Base-by-base conservation (phyloP, 139 green algal species). In the Pleodorina starrii region DNA sequence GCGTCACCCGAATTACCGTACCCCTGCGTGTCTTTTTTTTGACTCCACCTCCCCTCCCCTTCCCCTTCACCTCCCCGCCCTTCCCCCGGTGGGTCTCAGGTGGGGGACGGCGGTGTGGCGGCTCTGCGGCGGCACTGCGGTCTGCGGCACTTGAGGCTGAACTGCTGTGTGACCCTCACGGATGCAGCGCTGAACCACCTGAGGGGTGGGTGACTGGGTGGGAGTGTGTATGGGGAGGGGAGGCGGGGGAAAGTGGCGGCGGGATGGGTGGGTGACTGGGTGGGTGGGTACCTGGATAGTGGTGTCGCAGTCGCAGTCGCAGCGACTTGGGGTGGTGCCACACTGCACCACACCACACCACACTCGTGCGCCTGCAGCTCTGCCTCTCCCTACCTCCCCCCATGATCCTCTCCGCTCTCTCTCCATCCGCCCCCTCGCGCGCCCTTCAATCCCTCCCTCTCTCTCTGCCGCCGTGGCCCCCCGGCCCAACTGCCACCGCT, bases 101-200 rank as follows among this genome's bases (percentile, higher is more conserved):
- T 88, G 66, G 46, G 63, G 35, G 82, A 88, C 46, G 17, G 3
- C 0, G 82, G 82, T 29, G 44, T 88, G 63, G 43, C 44, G 10
- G 44, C 44, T 1, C 32, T 88, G 21, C n/a, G 44, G 32, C 82
- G 63, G 10, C 66, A 88, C 82, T 32, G 40, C 44, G 82, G 82
- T 3, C 82, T 88, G 63, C 82, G 66, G 5, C 63, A 51, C 44
- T 63, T 88, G 66, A 27, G 25, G 63, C 82, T 88, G 6, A 79
- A 50, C n/a, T 32, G 51, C 32, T 88, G 82, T 32, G 32, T 68
- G 11, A 44, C 32, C n/a, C 36, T 88, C 9, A 79, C 29, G 38
- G 82, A 88, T 74, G 32, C n/a, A 19, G 82, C 32, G 44, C 35
- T 88, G 63, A 6, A 40, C 25, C 44, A 68, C 17, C 43, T 88